Evolutionary conservation across 495 filamentous ascomycete genomes (phyloP).

Genomic region (Tetracladium setigerum): DNA sequence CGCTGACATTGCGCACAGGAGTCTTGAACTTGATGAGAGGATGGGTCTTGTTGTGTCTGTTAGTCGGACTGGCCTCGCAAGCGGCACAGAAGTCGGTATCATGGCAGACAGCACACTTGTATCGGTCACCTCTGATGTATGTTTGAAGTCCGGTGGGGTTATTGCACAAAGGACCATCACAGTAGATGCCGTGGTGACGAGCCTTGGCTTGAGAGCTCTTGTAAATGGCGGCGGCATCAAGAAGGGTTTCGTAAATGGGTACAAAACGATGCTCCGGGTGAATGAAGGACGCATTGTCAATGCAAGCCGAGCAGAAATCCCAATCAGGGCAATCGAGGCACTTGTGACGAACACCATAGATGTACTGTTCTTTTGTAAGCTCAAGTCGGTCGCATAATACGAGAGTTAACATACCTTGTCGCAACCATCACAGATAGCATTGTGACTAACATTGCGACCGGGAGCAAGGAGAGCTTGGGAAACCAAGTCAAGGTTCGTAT

Average conservation of each 20-base stretch:
- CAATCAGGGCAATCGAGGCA: conserved; percentile 95
- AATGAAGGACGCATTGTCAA: conserved; percentile 51
- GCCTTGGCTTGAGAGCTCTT: conserved; percentile 30
- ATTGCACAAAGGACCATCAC: conserved; percentile 88
- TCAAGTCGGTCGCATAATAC: conserved; percentile 18
- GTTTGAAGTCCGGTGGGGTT: conserved; percentile 34
- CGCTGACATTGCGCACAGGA: conserved; percentile 78
- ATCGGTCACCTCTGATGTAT: conserved; percentile 81
- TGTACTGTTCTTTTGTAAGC: conserved; percentile 40
- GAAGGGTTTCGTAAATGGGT: conserved; percentile 72
- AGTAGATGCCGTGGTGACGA: conserved; percentile 81
- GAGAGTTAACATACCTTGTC: conserved; percentile 46
- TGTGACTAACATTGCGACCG: conserved; percentile 77
- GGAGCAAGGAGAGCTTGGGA: conserved; percentile 60
- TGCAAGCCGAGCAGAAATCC: conserved; percentile 87
- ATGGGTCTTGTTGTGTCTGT: conserved; percentile 87
- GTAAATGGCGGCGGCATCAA: conserved; percentile 32
- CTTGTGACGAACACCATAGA: conserved; percentile 91
- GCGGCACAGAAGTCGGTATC: conserved; percentile 94
- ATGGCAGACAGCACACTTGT: conserved; percentile 96
- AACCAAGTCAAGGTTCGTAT: conserved; percentile 43
- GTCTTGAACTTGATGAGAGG: conserved; percentile 97
- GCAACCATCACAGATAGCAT: conserved; percentile 91
- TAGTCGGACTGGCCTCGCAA: conserved; percentile 81
- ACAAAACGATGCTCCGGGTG: conserved; percentile 90